These are phyloP conservation scores for Lomentospora prolificans DNA, from an alignment of 2,329 filamentous ascomycete species.

Conservation along the genomic window DNA sequence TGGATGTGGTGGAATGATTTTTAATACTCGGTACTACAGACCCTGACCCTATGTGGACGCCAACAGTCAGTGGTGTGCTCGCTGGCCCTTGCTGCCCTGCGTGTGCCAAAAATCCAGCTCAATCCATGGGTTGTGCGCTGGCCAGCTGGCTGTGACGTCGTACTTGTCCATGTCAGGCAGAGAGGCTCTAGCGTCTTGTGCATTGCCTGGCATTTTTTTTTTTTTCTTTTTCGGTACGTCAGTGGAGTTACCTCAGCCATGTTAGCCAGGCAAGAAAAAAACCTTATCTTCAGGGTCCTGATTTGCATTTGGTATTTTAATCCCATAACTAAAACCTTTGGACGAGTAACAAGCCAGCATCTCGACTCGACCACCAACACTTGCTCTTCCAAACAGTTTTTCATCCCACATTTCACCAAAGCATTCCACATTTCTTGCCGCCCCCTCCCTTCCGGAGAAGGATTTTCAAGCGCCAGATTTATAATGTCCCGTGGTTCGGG, in stretches of 20 bases:
- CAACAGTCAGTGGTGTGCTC: not conserved
- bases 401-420: not conserved
- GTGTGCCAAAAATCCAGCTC: no score
- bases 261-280: not conserved
- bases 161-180: no score
- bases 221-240: not conserved
- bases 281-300: constrained; percentile 1
- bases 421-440: not conserved
- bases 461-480: no score
- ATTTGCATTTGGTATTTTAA: not conserved
- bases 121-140: no score
- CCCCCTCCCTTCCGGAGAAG: not conserved
- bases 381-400: not conserved
- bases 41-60: not conserved
- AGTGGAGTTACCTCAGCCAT: not conserved
- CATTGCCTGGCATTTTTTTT: not conserved
- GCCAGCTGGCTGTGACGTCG: no score
- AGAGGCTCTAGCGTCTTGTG: no score
- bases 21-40: no score
- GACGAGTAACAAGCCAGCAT: not conserved
- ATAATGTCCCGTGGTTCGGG: no score
- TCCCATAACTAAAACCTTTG: constrained; percentile 1
- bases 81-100: not conserved
- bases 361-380: not conserved
- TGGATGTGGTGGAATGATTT: not conserved